These are phyloP conservation scores for Quercus lobata DNA, from an alignment of 331 rosid genomes.

Conservation along the genomic window DNA sequence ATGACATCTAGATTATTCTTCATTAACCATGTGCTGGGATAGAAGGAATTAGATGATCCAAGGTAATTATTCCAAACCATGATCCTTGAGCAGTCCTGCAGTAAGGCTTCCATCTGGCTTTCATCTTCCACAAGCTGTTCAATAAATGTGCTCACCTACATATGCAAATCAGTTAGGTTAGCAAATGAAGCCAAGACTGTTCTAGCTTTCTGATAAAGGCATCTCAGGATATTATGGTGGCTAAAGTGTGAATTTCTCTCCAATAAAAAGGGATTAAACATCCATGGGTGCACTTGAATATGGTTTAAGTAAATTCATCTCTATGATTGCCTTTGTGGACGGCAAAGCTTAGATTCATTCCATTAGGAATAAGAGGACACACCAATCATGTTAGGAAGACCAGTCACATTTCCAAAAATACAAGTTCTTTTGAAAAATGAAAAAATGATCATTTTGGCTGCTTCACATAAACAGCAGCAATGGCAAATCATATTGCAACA, in stretches of 20 bases:
- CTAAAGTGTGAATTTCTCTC: background rate
- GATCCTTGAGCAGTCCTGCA: conserved; percentile 56
- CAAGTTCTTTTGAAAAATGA: background rate
- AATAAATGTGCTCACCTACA: conserved; percentile 76
- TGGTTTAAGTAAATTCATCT: background rate
- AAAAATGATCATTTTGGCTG: background rate
- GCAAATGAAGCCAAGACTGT: background rate
- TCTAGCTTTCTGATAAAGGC: conserved; percentile 1
- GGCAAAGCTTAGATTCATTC: background rate
- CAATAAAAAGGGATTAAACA: background rate
- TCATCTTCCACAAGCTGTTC: conserved; percentile 88
- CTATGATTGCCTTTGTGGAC: background rate
- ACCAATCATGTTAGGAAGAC: background rate
- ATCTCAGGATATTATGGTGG: background rate
- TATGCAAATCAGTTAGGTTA: conserved; percentile 20
- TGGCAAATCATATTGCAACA: background rate
- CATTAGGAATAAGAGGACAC: background rate
- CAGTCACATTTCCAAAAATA: background rate
- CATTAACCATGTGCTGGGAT: conserved; percentile 61
- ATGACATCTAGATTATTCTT: conserved; percentile 56
- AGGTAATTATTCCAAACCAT: conserved; percentile 73
- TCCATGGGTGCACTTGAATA: background rate
- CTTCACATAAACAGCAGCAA: background rate
- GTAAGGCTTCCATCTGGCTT: conserved; percentile 85
- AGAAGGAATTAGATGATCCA: conserved; percentile 37